A percentile compares a stretch with the other conserved stretches of the same genome.
phyloP scores from a whole-genome alignment of 371 early-diverging fungal genomes.

The Mucor lusitanicus region DNA sequence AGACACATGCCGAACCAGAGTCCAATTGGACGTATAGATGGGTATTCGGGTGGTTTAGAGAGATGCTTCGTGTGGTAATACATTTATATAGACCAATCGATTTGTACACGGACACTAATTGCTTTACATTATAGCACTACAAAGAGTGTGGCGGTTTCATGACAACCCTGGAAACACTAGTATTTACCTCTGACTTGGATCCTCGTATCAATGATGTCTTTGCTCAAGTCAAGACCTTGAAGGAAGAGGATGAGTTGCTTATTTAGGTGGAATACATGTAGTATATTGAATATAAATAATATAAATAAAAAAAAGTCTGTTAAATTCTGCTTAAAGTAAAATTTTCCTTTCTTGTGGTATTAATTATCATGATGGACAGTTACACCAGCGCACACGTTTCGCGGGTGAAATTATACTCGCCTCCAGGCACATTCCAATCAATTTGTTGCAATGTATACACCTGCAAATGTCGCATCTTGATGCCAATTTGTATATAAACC shows the following conservation, averaged over 20 bases:
- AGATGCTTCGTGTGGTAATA: conserved; percentile 68
- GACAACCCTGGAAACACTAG: conserved; percentile 67
- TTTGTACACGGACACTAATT: not conserved
- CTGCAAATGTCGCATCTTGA: not conserved
- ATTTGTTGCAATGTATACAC: not conserved
- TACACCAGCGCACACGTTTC: not conserved
- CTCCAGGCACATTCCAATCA: not conserved
- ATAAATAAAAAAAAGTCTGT: not conserved
- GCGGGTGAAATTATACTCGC: not conserved
- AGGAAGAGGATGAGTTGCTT: conserved; percentile 33
- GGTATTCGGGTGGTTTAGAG: conserved; percentile 82
- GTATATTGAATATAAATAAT: not conserved
- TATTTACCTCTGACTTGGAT: conserved; percentile 71
- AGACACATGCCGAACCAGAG: conserved; percentile 48
- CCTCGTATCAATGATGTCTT: conserved; percentile 55
- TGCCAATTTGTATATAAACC: not conserved
- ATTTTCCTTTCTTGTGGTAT: not conserved
- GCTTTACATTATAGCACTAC: conserved; percentile 50
- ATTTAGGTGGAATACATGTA: conserved; percentile 2
- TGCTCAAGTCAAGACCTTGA: conserved; percentile 48
- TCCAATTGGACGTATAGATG: conserved; percentile 66
- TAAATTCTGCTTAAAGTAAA: not conserved
- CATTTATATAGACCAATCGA: not conserved
- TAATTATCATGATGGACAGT: not conserved
- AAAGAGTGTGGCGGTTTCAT: conserved; percentile 65